Evolutionary conservation across 2,329 filamentous ascomycete species (phyloP).

Genomic region (Cladosporium sp.): DNA sequence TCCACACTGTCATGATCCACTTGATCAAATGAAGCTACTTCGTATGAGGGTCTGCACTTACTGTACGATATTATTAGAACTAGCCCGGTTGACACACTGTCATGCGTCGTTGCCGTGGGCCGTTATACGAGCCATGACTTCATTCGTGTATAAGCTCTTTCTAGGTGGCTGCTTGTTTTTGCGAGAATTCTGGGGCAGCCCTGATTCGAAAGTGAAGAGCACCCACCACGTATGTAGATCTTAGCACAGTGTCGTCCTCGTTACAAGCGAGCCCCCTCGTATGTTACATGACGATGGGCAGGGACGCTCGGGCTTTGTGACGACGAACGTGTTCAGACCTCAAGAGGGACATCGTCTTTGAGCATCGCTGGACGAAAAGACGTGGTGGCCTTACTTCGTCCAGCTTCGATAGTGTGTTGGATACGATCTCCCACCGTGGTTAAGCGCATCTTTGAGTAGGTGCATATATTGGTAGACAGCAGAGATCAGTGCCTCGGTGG

Average conservation of each 20-base stretch:
- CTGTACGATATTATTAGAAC: not conserved
- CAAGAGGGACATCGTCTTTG: not conserved
- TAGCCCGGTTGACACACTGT: not conserved
- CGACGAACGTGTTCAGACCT: not conserved
- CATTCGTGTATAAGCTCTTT: constrained; percentile 1
- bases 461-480: not conserved
- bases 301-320: not conserved
- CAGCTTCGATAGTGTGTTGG: not conserved
- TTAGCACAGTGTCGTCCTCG: not conserved
- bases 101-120: not conserved
- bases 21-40: not conserved
- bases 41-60: not conserved
- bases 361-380: not conserved
- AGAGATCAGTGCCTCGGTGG: not conserved
- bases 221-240: not conserved
- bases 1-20: not conserved
- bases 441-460: not conserved
- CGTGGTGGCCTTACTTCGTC: not conserved
- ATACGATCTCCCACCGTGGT: not conserved
- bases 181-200: not conserved
- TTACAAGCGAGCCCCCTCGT: not conserved
- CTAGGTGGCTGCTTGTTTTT: not conserved
- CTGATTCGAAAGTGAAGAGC: not conserved
- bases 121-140: constrained; percentile 7
- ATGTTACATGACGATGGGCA: constrained; percentile 1